Evolutionary conservation across 169 alveolate species (phyloP).

Genomic region (Pseudocohnilembus persalinus): DNA sequence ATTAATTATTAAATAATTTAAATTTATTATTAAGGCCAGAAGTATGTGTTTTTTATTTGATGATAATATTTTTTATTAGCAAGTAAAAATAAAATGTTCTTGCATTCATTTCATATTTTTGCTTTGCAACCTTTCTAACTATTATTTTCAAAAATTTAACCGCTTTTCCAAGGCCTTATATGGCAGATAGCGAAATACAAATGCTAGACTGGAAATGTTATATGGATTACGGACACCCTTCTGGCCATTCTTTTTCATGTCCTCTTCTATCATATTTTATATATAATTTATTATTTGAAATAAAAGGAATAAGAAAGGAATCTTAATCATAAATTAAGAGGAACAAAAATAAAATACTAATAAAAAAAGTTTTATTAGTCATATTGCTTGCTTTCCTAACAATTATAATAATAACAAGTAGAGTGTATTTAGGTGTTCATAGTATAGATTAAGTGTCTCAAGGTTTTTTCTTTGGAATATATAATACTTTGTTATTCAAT

Average conservation of each 20-base stretch:
- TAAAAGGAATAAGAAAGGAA: conserved; percentile 5
- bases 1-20: no score
- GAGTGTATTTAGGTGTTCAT: conserved; percentile 17
- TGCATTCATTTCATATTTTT: not conserved
- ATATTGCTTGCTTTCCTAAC: not conserved
- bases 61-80: not conserved
- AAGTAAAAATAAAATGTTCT: no score
- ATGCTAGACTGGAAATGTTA: conserved; percentile 1
- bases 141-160: no score
- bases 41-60: not conserved
- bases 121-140: not conserved
- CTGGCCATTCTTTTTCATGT: conserved; percentile 4
- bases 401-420: not conserved
- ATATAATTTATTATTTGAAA: not conserved
- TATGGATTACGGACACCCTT: conserved; percentile 16
- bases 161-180: not conserved
- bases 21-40: not conserved
- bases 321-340: not conserved
- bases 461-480: conserved; percentile 6
- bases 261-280: not conserved
- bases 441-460: not conserved
- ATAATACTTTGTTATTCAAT: not conserved
- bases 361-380: not conserved
- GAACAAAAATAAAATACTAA: not conserved
- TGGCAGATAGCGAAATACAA: not conserved